Conservation (phyloP, 2,329 filamentous ascomycete species). For the Triangularia verruculosa region DNA sequence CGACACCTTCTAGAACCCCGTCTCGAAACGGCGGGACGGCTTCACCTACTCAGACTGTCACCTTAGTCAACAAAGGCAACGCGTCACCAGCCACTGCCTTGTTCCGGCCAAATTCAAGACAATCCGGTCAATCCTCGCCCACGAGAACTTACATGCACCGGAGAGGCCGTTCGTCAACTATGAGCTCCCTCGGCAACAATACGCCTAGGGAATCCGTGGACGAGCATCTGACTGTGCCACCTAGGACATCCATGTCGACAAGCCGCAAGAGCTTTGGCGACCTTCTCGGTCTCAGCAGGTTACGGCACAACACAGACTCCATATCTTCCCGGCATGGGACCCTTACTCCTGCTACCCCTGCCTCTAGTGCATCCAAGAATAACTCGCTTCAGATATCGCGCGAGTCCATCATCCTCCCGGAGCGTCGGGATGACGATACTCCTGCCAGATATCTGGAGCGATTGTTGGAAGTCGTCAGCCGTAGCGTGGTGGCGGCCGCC, state of each 20-base stretch:
- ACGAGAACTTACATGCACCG: slow-evolving; percentile 57
- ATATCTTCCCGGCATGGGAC: slow-evolving; percentile 63
- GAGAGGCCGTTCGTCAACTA: slow-evolving; percentile 81
- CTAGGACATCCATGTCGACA: slow-evolving; percentile 83
- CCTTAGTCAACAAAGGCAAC: slow-evolving; percentile 32
- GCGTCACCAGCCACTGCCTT: slow-evolving; percentile 48
- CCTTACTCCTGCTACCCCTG: slow-evolving; percentile 66
- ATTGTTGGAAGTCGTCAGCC: slow-evolving; percentile 74
- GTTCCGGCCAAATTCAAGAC: slow-evolving; percentile 47
- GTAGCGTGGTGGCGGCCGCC: slow-evolving; percentile 78
- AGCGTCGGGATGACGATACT: slow-evolving; percentile 82
- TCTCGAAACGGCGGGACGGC: slow-evolving; percentile 31
- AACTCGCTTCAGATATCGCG: slow-evolving; percentile 77
- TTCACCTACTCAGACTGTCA: slow-evolving; percentile 33
- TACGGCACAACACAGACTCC: slow-evolving; percentile 79
- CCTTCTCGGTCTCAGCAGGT: slow-evolving; percentile 71
- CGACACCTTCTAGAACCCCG: slow-evolving; percentile 32
- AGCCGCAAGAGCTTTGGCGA: slow-evolving; percentile 92
- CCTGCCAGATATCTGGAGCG: slow-evolving; percentile 84
- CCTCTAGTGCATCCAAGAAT: slow-evolving; percentile 69
- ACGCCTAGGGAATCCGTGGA: slow-evolving; percentile 58
- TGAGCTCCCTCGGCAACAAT: slow-evolving; percentile 71
- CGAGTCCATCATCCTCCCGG: slow-evolving; percentile 69
- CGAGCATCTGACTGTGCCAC: slow-evolving; percentile 62
- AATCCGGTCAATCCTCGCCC: slow-evolving; percentile 66